Evolutionary conservation across 2,329 filamentous ascomycete genomes (phyloP).

Genomic region (Epichloe hybrida): DNA sequence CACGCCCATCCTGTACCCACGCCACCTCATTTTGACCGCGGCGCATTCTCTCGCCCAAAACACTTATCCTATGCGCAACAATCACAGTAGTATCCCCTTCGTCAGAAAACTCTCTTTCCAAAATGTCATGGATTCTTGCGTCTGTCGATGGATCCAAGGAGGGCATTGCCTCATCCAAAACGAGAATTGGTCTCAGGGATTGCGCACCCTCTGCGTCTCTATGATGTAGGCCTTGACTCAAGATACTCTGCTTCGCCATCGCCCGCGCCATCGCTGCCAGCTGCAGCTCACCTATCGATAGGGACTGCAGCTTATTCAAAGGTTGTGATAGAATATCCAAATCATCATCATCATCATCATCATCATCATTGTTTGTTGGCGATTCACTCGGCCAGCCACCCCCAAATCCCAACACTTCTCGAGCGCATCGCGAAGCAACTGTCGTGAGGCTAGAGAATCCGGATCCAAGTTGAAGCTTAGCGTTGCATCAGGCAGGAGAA

Average conservation of each 20-base stretch:
- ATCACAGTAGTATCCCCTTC: slow-evolving; percentile 23
- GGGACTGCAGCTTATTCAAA: slow-evolving; percentile 12
- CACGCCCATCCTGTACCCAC: not conserved
- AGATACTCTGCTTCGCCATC: not conserved
- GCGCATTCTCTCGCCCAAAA: slow-evolving; percentile 11
- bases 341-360: not conserved
- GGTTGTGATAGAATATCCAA: slow-evolving; percentile 12
- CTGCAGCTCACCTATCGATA: slow-evolving; percentile 17
- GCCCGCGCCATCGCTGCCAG: slow-evolving; percentile 20
- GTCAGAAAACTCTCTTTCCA: slow-evolving; percentile 13
- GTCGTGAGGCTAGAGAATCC: slow-evolving; percentile 1
- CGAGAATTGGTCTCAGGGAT: slow-evolving; percentile 15
- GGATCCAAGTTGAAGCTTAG: slow-evolving; percentile 12
- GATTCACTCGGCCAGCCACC: no score
- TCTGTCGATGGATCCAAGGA: slow-evolving; percentile 22
- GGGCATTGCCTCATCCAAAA: slow-evolving; percentile 20
- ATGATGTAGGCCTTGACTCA: not conserved
- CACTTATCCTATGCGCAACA: slow-evolving; percentile 20
- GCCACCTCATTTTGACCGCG: not conserved
- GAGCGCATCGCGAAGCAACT: not conserved
- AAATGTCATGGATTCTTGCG: slow-evolving; percentile 16
- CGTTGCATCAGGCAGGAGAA: slow-evolving; percentile 9
- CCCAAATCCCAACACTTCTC: no score
- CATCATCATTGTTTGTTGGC: no score
- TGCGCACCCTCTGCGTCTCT: not conserved